Base-by-base conservation (phyloP, 805 yeast genomes). In the Starmerella scarabaei region DNA sequence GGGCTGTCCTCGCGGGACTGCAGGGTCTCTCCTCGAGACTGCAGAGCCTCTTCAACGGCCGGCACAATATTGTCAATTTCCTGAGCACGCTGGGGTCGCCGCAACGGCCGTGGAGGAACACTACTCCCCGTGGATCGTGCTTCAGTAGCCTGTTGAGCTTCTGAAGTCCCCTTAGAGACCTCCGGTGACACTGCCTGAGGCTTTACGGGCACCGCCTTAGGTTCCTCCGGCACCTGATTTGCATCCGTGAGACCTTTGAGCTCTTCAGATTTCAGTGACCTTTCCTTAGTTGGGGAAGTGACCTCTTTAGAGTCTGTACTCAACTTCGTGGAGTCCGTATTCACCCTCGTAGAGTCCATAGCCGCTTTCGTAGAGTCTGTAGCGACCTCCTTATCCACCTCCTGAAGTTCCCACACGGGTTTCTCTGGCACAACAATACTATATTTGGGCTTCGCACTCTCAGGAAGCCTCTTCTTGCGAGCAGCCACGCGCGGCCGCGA, bases 381-480 rank as follows among this genome's bases (percentile, higher is more conserved):
- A 8, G 27, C 7, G 12, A 23, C 12, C 7, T 23, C 27, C 21
- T 18, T 21, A 9, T 31, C 21, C 23, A 5, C 41, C 2, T 23
- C 30, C 12, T 40, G 37, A 8, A 42, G 14, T 15, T 33, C 40
- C 45, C 53, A 37, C n/a, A 56, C n/a, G 1, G 50, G 46, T 28
- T 21, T 12, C 5, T 33, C 40, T 2, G 42, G 41, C 2, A 41
- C 38, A 2, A 44, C 45, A 7, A 51, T 47, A 3, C 40, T 32
- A 40, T 44, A 47, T 16, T 37, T 39, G 8, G 52, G 43, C 42
- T 55, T 52, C 15, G 58, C 60, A 16, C 38, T 40, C 3, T 53
- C 49, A 9, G 63, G 63, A 7, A 58, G 51, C 8, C 61, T 48
- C 11, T 49, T 32, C 15, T 38, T 27, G 6, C 62, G 48, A 11